Conservation (phyloP, 352 stramenopile genomes). For the Phytophthora fragariaefolia region DNA sequence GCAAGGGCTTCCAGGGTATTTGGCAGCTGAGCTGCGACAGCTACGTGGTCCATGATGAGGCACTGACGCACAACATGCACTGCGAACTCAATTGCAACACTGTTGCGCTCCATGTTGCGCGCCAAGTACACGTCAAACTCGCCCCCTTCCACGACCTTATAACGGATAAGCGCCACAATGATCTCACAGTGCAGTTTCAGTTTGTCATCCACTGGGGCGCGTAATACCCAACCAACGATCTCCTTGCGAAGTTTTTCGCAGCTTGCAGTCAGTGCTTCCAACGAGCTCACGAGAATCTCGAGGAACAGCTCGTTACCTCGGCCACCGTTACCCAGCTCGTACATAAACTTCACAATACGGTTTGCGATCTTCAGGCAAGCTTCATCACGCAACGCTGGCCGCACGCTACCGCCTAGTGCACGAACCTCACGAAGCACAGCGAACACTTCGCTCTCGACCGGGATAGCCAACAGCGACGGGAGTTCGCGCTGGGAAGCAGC, state of each 20-base stretch:
- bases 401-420: slow-evolving; percentile 75
- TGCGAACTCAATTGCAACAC: slow-evolving; percentile 96
- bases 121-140: slow-evolving; percentile 97
- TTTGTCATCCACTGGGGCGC: slow-evolving; percentile 94
- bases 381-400: slow-evolving; percentile 86
- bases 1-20: slow-evolving; percentile 94
- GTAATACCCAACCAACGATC: slow-evolving; percentile 94
- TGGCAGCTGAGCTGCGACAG: slow-evolving; percentile 89
- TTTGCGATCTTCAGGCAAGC: slow-evolving; percentile 96
- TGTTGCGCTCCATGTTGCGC: slow-evolving; percentile 95
- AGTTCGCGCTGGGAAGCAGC: slow-evolving; percentile 77
- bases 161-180: slow-evolving; percentile 94
- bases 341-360: slow-evolving; percentile 97
- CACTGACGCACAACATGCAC: slow-evolving; percentile 94
- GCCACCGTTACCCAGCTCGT: slow-evolving; percentile 88
- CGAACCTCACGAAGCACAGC: slow-evolving; percentile 81
- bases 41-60: slow-evolving; percentile 94
- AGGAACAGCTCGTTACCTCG: slow-evolving; percentile 93
- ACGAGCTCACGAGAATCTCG: slow-evolving; percentile 94
- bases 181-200: slow-evolving; percentile 97
- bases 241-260: slow-evolving; percentile 95
- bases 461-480: slow-evolving; percentile 71
- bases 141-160: slow-evolving; percentile 92
- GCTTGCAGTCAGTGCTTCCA: slow-evolving; percentile 93
- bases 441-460: slow-evolving; percentile 86